Evolutionary conservation across 352 stramenopile genomes (phyloP), one percentile per base, ranked within the genome.

Genomic region (Phytophthora pinifolia): DNA sequence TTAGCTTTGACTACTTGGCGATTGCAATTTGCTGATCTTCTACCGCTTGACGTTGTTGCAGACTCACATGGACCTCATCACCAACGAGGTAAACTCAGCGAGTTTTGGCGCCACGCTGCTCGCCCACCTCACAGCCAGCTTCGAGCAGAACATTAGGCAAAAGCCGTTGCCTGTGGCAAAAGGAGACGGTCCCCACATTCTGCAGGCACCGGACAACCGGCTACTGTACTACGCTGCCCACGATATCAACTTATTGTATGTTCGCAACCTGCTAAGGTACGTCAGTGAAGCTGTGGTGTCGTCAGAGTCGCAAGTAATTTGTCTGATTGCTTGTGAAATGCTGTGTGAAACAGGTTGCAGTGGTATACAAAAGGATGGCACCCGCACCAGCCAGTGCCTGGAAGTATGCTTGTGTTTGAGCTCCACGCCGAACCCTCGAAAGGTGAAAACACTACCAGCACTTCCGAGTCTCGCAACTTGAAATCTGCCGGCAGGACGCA

Each of bases 231-330:
- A 92, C 53, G 77, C 82, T 27, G 82, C 75, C 9, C 82, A 92
- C 55, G 82, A 92, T 49, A 92, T 92, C 55, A 92, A 92, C 54
- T 50, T 92, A 31, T 43, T 92, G 43, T 92, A 88, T 61, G 58
- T 92, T 50, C 76, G 79, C 20, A 88, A 88, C 48, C 47, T 92
- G 8, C 57, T 92, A 27, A 74, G 81, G 81, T 89, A 62, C 14
- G 37, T 46, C 44, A 14, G 15, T 7, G 15, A 27, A 27, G 2
- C 22, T 27, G 22, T 27, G 22, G 22, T 27, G 22, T 27, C 22
- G 22, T 27, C 22, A 4, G 22, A 27, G 22, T 27, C 22, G 22
- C 22, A 27, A 27, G 22, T 27, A 27, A 27, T 27, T 27, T 4
- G 22, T 27, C 22, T 27, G 6, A 27, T 3, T 27, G 29, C 6